Conservation (phyloP, 352 stramenopile species). For the Globisporangium paroecandrum region DNA sequence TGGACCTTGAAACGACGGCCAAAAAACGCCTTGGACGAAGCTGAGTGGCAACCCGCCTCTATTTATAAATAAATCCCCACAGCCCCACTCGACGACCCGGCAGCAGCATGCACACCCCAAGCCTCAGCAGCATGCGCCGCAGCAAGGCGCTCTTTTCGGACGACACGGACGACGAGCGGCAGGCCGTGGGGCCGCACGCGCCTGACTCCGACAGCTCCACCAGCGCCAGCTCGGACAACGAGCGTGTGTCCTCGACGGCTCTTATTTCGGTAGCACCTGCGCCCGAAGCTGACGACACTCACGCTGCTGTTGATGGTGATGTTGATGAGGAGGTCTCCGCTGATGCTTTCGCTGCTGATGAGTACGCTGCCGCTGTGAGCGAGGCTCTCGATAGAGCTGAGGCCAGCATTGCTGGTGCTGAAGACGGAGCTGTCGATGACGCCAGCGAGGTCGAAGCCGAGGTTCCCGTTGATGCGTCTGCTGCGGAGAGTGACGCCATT, state of each 20-base stretch:
- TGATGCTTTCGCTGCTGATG: not conserved
- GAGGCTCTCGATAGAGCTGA: not conserved
- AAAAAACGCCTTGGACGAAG: not conserved
- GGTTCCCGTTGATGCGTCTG: not conserved
- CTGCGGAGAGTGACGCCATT: not conserved
- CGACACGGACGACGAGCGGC: conserved; percentile 9
- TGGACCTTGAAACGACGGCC: not conserved
- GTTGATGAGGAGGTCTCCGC: not conserved
- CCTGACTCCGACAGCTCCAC: not conserved
- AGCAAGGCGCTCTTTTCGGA: conserved; percentile 10
- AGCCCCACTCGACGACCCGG: not conserved
- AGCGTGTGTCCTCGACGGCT: not conserved
- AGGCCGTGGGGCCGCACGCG: conserved; percentile 8
- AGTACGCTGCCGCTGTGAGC: not conserved
- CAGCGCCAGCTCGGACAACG: conserved; percentile 3
- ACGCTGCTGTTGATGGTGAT: not conserved
- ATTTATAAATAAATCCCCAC: not conserved
- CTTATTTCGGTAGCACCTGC: not conserved
- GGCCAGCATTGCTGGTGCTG: not conserved
- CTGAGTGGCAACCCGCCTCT: not conserved
- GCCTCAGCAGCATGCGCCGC: conserved; percentile 13
- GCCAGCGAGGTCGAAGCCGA: not conserved
- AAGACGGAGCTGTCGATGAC: not conserved
- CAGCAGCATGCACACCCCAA: conserved; percentile 3
- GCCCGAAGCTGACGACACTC: not conserved